These are phyloP conservation scores for Hypoxylon sp. DNA, from an alignment of 2,329 filamentous ascomycete species.

Conservation along the genomic window DNA sequence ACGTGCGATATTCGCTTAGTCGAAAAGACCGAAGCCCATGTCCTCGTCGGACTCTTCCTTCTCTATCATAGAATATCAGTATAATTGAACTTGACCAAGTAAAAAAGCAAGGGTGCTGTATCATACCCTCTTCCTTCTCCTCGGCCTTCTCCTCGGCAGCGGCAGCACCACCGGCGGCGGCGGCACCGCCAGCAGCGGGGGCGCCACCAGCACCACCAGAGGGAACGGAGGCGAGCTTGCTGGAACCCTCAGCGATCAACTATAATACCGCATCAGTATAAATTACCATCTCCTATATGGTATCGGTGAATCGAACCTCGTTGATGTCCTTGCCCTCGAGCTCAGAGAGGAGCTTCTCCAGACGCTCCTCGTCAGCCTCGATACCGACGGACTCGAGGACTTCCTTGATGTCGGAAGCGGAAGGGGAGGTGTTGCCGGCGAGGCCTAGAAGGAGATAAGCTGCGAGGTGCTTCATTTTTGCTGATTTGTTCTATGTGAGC, in stretches of 20 bases:
- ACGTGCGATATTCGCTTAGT: conserved; percentile 65
- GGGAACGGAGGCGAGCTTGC: conserved; percentile 98
- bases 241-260: conserved; percentile 90
- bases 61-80: conserved; percentile 56
- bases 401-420: conserved; percentile 84
- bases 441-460: conserved; percentile 98
- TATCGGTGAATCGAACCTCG: conserved; percentile 72
- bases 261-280: conserved; percentile 57
- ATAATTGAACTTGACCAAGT: neutral
- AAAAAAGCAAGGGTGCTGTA: conserved; percentile 52
- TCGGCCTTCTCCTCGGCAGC: conserved; percentile 77
- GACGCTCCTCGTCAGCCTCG: conserved; percentile 89
- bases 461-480: conserved; percentile 99
- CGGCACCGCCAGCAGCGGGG: conserved; percentile 75
- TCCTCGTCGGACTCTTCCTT: conserved; percentile 81
- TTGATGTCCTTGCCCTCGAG: conserved; percentile 93
- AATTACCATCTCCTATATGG: neutral
- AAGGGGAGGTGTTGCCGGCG: conserved; percentile 91
- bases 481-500: conserved; percentile 51
- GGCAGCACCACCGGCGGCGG: conserved; percentile 72
- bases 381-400: conserved; percentile 96
- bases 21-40: conserved; percentile 83
- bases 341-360: conserved; percentile 89
- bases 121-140: conserved; percentile 80
- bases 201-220: conserved; percentile 86